Conservation (phyloP, 164 flowering plant species). For the Aristolochia contorta region DNA sequence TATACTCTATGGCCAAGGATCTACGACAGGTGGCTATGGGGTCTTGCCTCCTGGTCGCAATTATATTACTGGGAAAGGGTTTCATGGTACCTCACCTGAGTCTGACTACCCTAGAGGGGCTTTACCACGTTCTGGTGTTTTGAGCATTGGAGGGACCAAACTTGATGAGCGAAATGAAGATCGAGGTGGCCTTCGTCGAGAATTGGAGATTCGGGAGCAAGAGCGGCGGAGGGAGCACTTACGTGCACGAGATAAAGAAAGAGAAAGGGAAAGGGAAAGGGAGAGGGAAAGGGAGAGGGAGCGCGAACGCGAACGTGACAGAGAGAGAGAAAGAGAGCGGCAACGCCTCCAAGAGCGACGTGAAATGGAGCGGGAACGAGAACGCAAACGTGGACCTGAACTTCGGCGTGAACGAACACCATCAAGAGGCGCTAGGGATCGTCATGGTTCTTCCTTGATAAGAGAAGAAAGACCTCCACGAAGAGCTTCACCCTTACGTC, state of each 20-base stretch:
- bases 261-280: slow-evolving; percentile 31
- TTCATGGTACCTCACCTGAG: slow-evolving; percentile 55
- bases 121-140: slow-evolving; percentile 40
- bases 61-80: slow-evolving; percentile 72
- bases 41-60: slow-evolving; percentile 98
- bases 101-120: slow-evolving; percentile 46
- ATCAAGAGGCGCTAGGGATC: slow-evolving; percentile 57
- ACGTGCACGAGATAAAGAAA: slow-evolving; percentile 61
- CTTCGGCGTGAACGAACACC: slow-evolving; percentile 67
- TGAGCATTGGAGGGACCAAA: slow-evolving; percentile 24
- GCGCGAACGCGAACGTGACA: slow-evolving; percentile 38
- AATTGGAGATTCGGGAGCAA: slow-evolving; percentile 70
- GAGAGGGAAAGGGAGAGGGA: slow-evolving; percentile 16
- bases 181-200: slow-evolving; percentile 45
- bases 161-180: slow-evolving; percentile 71
- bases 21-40: slow-evolving; percentile 82
- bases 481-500: slow-evolving; percentile 54
- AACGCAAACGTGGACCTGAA: slow-evolving; percentile 54
- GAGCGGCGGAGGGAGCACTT: slow-evolving; percentile 69
- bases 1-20: slow-evolving; percentile 49
- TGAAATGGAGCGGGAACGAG: slow-evolving; percentile 37
- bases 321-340: slow-evolving; percentile 29
- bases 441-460: slow-evolving; percentile 41
- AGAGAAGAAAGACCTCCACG: slow-evolving; percentile 45
- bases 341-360: slow-evolving; percentile 22